Evolutionary conservation across 225 moss, liverwort and hornwort species (phyloP).

Genomic region (Pleurozium schreberi): DNA sequence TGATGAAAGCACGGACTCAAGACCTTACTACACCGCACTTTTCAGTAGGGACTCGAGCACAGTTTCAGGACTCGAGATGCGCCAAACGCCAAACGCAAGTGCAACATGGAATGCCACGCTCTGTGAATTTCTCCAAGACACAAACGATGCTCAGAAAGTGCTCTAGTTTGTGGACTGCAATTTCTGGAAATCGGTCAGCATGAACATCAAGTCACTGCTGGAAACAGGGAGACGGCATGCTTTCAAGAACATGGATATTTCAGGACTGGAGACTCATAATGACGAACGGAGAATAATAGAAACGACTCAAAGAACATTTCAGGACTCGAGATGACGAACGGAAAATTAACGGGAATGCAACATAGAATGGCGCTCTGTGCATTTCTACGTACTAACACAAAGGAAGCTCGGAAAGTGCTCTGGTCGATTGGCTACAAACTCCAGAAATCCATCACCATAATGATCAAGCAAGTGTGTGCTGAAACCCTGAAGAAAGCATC

Average conservation of each 20-base stretch:
- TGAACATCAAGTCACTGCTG: not conserved
- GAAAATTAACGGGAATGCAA: not conserved
- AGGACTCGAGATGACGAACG: not conserved
- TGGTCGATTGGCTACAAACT: not conserved
- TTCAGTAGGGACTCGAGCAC: not conserved
- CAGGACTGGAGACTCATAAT: not conserved
- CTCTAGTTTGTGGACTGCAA: not conserved
- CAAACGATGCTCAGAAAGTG: not conserved
- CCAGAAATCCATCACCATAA: not conserved
- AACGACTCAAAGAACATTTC: not conserved
- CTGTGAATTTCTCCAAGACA: too few species aligned
- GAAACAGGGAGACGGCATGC: not conserved
- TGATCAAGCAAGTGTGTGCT: not conserved
- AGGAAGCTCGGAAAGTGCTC: not conserved
- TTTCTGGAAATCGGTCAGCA: not conserved
- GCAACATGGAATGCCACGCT: not conserved
- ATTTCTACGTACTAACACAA: not conserved
- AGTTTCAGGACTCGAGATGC: not conserved
- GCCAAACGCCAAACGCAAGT: not conserved
- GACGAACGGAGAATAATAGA: not conserved
- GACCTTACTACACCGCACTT: not conserved
- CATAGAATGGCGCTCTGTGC: not conserved
- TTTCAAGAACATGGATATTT: not conserved
- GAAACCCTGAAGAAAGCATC: not conserved
- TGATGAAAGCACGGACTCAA: not conserved